A percentile compares a stretch with the other conserved stretches of the same genome.
Evolutionary conservation across 345 rosid species (phyloP).

Genomic region (Crucihimalaya himalaica): DNA sequence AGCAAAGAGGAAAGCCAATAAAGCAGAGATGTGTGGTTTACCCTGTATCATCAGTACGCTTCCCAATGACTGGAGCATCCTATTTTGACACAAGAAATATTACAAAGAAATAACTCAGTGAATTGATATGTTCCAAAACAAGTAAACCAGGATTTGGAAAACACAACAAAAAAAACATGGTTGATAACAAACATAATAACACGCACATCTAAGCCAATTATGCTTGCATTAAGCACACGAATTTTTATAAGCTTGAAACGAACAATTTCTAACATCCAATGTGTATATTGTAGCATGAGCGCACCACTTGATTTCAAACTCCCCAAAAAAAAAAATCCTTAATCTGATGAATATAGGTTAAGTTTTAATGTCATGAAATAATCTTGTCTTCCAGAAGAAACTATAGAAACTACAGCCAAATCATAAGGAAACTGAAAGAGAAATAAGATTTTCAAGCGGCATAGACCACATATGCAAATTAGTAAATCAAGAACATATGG

Average conservation of each 20-base stretch:
- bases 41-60: conserved; percentile 67
- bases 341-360: conserved; percentile 5
- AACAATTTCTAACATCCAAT: background rate
- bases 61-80: conserved; percentile 92
- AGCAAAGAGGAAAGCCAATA: conserved; percentile 15
- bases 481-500: conserved; percentile 14
- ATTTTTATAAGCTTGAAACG: background rate
- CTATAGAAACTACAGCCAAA: background rate
- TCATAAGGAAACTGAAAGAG: conserved; percentile 3
- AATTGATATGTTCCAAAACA: conserved; percentile 10
- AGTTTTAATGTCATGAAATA: background rate
- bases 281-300: conserved; percentile 26
- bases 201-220: conserved; percentile 1
- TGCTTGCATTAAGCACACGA: background rate
- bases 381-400: background rate
- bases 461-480: conserved; percentile 18
- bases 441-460: conserved; percentile 12
- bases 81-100: conserved; percentile 42
- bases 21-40: conserved; percentile 32
- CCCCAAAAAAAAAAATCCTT: background rate
- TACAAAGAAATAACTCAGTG: conserved; percentile 13
- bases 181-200: conserved; percentile 11
- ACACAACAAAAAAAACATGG: conserved; percentile 1
- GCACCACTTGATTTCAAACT: conserved; percentile 11
- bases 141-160: background rate